Base-by-base conservation (phyloP, 2,329 filamentous ascomycete genomes). In the Aspergillus ochraceoroseus region DNA sequence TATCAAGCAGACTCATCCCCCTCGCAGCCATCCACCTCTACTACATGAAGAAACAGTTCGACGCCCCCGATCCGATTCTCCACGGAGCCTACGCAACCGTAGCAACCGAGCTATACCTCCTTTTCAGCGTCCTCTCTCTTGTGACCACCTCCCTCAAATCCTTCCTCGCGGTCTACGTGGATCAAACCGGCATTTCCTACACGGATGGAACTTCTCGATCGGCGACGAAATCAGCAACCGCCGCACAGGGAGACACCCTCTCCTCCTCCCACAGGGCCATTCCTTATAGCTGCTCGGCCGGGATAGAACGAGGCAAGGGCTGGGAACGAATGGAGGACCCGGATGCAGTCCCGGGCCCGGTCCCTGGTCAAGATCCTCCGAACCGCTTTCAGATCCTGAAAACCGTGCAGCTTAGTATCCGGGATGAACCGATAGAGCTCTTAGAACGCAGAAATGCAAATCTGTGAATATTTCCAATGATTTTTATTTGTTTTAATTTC, bases 101-200 rank as follows among this genome's bases (percentile, higher is more conserved):
- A 1, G 59, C 62, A 31, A 64, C 63, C 0, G 68, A 72, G 43
- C 54, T 67, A 28, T 62, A 72, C 43, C 48, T 71, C 7, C 57
- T 59, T 38, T 66, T 68, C 37, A 62, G 62, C 27, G 58, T 72
- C 7, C 57, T 71, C 3, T 60, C 67, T 12, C 62, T 65, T 11
- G 68, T 64, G 0, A 61, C 66, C 6, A 67, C 69, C 0, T 69
- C 66, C 35, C 57, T 73, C 12, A 65, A 67, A 28, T 66, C 69
- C 2, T 72, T 72, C 39, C 61, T 71, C 49, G 55, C 60, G 2
- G 67, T 53, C 4, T 61, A 59, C 13, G 51, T 57, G 9, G 56
- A 57, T 11, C 49, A 54, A 5, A 31, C 55, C 13, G 53, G 54
- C 5, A 22, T 56, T 1, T 52, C 54, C 4, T 55, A 55, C 25